These are phyloP conservation scores for Malassezia restricta DNA, from an alignment of 1,284 basidiomycete genomes.

Conservation along the genomic window DNA sequence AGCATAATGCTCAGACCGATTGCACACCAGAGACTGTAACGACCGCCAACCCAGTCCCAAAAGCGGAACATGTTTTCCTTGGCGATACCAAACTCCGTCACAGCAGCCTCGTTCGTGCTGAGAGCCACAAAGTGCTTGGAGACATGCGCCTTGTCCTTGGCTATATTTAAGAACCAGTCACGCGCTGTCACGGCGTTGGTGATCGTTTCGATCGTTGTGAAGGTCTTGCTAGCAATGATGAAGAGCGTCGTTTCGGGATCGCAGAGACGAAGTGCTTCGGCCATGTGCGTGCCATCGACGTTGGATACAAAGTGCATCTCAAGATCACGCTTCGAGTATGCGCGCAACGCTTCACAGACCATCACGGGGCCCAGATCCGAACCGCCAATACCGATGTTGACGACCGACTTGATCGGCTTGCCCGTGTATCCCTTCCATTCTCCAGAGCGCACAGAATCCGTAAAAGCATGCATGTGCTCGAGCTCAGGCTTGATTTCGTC, in stretches of 20 bases:
- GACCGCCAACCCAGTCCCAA: slow-evolving; percentile 99
- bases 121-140: slow-evolving; percentile 98
- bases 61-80: slow-evolving; percentile 96
- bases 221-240: slow-evolving; percentile 96
- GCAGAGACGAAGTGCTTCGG: slow-evolving; percentile 69
- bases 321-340: slow-evolving; percentile 79
- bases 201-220: slow-evolving; percentile 98
- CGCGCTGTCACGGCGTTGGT: slow-evolving; percentile 90
- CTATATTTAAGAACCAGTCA: slow-evolving; percentile 78
- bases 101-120: slow-evolving; percentile 86
- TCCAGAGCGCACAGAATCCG: slow-evolving; percentile 70
- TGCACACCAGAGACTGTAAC: slow-evolving; percentile 95
- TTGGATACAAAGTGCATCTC: slow-evolving; percentile 85
- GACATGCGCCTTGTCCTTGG: slow-evolving; percentile 66
- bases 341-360: slow-evolving; percentile 93
- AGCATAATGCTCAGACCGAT: slow-evolving; percentile 91
- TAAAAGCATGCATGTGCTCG: slow-evolving; percentile 81
- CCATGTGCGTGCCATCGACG: slow-evolving; percentile 94
- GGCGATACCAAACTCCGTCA: slow-evolving; percentile 86
- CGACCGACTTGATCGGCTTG: slow-evolving; percentile 81
- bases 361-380: slow-evolving; percentile 96
- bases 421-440: slow-evolving; percentile 94
- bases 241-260: slow-evolving; percentile 89
- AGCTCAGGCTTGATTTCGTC: slow-evolving; percentile 73
- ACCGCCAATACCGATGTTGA: slow-evolving; percentile 97